Evolutionary conservation across 2,329 filamentous ascomycete species (phyloP).

Genomic region (Penicillium sp.): DNA sequence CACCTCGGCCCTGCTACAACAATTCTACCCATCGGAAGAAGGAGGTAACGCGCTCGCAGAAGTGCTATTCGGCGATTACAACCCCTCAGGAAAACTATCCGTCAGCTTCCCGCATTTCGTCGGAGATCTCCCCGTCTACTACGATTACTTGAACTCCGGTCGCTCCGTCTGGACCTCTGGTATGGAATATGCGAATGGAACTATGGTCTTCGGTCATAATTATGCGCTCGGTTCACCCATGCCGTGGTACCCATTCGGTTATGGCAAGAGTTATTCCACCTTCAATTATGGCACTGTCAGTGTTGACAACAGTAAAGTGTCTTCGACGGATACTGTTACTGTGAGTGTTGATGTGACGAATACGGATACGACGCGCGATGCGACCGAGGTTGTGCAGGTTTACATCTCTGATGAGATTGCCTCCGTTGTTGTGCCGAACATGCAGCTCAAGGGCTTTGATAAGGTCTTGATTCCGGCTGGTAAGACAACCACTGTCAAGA

Average conservation of each 20-base stretch:
- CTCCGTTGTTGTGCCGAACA: constrained; percentile 65
- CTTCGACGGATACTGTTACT: constrained; percentile 54
- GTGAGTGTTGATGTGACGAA: constrained; percentile 65
- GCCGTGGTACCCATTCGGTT: constrained; percentile 67
- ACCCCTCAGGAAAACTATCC: constrained; percentile 65
- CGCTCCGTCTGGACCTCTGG: constrained; percentile 58
- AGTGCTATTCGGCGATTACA: constrained; percentile 64
- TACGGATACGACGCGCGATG: constrained; percentile 53
- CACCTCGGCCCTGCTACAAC: constrained; percentile 67
- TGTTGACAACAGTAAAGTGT: constrained; percentile 48
- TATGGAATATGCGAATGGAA: constrained; percentile 57
- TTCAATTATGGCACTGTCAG: constrained; percentile 55
- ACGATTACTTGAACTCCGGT: constrained; percentile 70
- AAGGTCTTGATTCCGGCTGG: constrained; percentile 65
- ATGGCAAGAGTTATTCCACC: constrained; percentile 65
- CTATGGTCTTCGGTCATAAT: constrained; percentile 63
- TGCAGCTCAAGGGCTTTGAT: constrained; percentile 65
- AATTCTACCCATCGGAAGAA: constrained; percentile 73
- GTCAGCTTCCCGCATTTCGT: constrained; percentile 69
- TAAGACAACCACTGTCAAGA: constrained; percentile 55
- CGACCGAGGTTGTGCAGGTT: constrained; percentile 67
- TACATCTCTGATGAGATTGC: constrained; percentile 66
- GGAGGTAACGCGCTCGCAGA: constrained; percentile 68
- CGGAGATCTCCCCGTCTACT: constrained; percentile 68
- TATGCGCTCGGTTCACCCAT: constrained; percentile 64